A percentile compares a stretch with the other conserved stretches of the same genome.
Conservation (phyloP, 768 basidiomycete species). For the Psilocybe azurescens region DNA sequence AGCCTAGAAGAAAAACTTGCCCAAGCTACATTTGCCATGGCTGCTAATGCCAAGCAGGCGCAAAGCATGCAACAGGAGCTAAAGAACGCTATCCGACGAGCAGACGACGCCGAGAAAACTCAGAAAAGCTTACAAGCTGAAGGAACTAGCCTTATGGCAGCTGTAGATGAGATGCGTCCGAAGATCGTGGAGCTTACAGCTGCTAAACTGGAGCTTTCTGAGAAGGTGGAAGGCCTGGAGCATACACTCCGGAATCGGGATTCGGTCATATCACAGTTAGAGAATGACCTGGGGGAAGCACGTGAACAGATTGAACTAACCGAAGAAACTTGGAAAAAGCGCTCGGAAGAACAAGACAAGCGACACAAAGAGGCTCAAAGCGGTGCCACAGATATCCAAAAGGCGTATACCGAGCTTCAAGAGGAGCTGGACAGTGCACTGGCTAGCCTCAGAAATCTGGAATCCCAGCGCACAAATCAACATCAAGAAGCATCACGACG, state of each 20-base stretch:
- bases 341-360: conserved; percentile 53
- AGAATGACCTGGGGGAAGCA: conserved; percentile 59
- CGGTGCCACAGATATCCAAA: conserved; percentile 63
- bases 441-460: conserved; percentile 60
- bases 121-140: conserved; percentile 79
- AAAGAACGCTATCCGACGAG: conserved; percentile 64
- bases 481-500: conserved; percentile 61
- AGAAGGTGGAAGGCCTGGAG: conserved; percentile 64
- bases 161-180: conserved; percentile 85
- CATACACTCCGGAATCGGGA: conserved; percentile 61
- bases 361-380: conserved; percentile 54
- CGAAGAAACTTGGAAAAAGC: conserved; percentile 49
- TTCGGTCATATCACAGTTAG: conserved; percentile 62
- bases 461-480: conserved; percentile 65
- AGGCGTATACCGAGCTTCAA: conserved; percentile 65
- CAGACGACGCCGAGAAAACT: conserved; percentile 74
- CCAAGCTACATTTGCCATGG: conserved; percentile 58
- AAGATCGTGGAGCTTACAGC: conserved; percentile 85
- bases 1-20: conserved; percentile 66
- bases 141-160: conserved; percentile 77
- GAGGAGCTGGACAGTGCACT: conserved; percentile 61
- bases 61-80: conserved; percentile 71
- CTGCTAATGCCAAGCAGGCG: conserved; percentile 57
- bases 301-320: conserved; percentile 54
- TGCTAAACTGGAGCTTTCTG: conserved; percentile 69